phyloP scores from a whole-genome alignment of 1,284 basidiomycete genomes.

The Golubevia pallescens region DNA sequence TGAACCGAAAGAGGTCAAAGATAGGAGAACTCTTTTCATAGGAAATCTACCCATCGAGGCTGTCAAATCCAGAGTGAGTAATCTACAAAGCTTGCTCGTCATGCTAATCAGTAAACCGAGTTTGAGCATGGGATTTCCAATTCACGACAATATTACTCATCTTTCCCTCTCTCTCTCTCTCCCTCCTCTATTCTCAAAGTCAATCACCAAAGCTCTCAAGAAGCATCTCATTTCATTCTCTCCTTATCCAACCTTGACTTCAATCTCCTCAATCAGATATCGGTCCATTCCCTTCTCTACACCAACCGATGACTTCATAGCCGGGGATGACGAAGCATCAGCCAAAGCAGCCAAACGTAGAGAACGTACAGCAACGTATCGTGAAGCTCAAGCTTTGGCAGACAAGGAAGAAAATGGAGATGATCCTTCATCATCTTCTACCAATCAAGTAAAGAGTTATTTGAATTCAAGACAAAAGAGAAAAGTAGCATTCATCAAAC shows the following conservation, averaged over 20 bases:
- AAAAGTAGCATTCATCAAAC: slow-evolving; percentile 61
- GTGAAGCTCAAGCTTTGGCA: slow-evolving; percentile 30
- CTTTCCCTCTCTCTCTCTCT: slow-evolving; percentile 1
- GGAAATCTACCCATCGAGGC: slow-evolving; percentile 55
- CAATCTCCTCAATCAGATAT: slow-evolving; percentile 45
- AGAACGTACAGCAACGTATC: slow-evolving; percentile 44
- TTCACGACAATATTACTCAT: too few relatives aligned
- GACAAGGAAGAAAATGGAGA: slow-evolving; percentile 16
- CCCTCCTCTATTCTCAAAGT: background rate
- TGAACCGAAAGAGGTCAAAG: slow-evolving; percentile 27
- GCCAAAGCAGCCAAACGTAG: slow-evolving; percentile 24
- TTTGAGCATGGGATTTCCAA: background rate
- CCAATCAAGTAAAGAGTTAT: too few relatives aligned
- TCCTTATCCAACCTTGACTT: slow-evolving; percentile 47
- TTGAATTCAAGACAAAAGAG: slow-evolving; percentile 57
- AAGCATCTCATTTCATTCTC: slow-evolving; percentile 47
- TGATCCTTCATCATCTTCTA: too few relatives aligned
- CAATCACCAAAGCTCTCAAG: slow-evolving; percentile 40
- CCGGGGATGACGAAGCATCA: slow-evolving; percentile 14
- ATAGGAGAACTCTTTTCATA: slow-evolving; percentile 52
- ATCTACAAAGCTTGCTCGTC: background rate
- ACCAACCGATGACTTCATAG: slow-evolving; percentile 34
- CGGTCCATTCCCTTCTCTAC: slow-evolving; percentile 55
- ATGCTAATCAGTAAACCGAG: background rate
- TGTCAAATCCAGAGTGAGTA: slow-evolving; percentile 21